These are phyloP conservation scores for Nakazawaea holstii DNA, from an alignment of 805 yeast species.

Conservation along the genomic window DNA sequence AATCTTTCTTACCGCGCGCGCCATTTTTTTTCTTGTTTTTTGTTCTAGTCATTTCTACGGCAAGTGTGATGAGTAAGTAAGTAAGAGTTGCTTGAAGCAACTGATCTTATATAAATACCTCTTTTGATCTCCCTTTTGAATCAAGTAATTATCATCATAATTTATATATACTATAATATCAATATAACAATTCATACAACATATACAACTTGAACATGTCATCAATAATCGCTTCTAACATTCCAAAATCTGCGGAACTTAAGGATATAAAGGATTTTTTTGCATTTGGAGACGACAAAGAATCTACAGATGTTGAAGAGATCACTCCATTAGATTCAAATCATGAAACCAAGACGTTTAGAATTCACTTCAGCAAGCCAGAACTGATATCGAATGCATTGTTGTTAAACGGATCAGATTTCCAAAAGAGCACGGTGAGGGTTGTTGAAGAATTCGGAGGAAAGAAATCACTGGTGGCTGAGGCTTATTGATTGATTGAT, in stretches of 20 bases:
- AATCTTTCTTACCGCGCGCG: too few relatives aligned
- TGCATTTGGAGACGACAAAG: not conserved
- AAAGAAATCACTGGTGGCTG: not conserved
- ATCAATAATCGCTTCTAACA: conserved; percentile 24
- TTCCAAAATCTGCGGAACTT: conserved; percentile 80
- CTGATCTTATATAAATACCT: too few relatives aligned
- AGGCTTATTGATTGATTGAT: not conserved
- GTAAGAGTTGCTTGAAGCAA: too few relatives aligned
- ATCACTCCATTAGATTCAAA: conserved; percentile 6
- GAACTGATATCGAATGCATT: conserved; percentile 2
- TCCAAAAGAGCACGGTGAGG: conserved; percentile 4
- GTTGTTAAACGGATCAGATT: conserved; percentile 9
- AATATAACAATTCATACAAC: not conserved
- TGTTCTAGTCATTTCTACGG: too few relatives aligned
- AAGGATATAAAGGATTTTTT: conserved; percentile 55
- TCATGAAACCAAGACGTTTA: conserved; percentile 7
- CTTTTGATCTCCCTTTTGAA: too few relatives aligned
- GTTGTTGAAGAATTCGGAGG: conserved; percentile 9
- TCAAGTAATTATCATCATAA: too few relatives aligned
- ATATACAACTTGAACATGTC: not conserved
- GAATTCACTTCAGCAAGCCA: conserved; percentile 1
- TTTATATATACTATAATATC: not conserved
- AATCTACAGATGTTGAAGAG: not conserved
- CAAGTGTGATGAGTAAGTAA: too few relatives aligned
- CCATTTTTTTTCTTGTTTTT: too few relatives aligned